Percentiles rank a stretch among this genome's conserved stretches.
phyloP scores from a whole-genome alignment of 257 asterid genomes.

The Paraleonurus japonicus region DNA sequence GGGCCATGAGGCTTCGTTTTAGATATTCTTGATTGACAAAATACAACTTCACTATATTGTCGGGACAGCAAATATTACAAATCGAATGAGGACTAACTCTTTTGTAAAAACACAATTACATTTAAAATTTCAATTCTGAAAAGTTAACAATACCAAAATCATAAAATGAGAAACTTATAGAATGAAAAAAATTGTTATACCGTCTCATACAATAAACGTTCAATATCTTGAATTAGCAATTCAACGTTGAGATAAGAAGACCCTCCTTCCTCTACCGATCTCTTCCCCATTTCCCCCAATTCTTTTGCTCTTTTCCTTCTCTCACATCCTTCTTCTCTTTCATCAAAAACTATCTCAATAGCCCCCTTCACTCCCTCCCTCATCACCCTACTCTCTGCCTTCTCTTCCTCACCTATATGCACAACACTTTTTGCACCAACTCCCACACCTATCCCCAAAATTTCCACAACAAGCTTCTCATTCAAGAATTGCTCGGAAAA shows the following conservation, averaged over 20 bases:
- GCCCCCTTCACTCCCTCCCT: slow-evolving; percentile 31
- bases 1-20: too few species aligned
- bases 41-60: neutral
- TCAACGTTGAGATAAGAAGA: slow-evolving; percentile 35
- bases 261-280: slow-evolving; percentile 36
- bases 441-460: slow-evolving; percentile 34
- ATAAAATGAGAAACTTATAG: too few species aligned
- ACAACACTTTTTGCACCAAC: slow-evolving; percentile 25
- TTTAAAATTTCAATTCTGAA: too few species aligned
- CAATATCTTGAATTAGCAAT: slow-evolving; percentile 25
- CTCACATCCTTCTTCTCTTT: slow-evolving; percentile 32
- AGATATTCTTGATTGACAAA: neutral
- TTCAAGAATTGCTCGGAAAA: slow-evolving; percentile 4
- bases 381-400: neutral
- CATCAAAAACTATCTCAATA: slow-evolving; percentile 27
- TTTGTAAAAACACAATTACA: too few species aligned
- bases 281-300: slow-evolving; percentile 36
- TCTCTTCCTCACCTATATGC: slow-evolving; percentile 17
- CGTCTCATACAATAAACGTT: too few species aligned
- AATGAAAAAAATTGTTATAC: too few species aligned
- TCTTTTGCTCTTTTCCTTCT: slow-evolving; percentile 40
- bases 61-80: too few species aligned
- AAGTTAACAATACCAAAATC: too few species aligned
- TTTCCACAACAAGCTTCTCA: slow-evolving; percentile 31
- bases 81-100: too few species aligned